Base-by-base conservation (phyloP, 2,329 filamentous ascomycete species). In the Chaetomiaceae sp. region DNA sequence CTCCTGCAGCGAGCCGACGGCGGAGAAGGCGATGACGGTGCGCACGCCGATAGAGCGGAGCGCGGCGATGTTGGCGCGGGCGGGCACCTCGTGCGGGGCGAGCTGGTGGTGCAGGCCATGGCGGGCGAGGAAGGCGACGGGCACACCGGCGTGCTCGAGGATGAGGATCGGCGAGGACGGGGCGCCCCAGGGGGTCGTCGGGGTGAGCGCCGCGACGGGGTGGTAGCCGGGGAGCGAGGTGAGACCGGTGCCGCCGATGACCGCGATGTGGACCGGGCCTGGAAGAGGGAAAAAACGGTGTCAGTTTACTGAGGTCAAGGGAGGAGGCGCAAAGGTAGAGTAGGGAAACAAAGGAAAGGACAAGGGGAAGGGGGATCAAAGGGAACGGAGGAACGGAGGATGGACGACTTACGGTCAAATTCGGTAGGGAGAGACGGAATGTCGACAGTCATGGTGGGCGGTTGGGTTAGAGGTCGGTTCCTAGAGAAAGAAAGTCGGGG, bases 51-150 rank as follows among this genome's bases (percentile, higher is more conserved):
- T 77, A 62, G 82, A 84, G 58, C 93, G 85, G 56, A 99, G 78
- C n/a, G 93, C 93, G n/a, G 93, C 92, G 64, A 99, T 95, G 75
- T 97, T 99, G 70, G 93, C 93, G 57, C 89, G 89, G 59, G 85
- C 82, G 53, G 91, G 90, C n/a, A 99, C 87, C 72, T 99, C 93
- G 66, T 96, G 91, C 0, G 93, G 93, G 5, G 91, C 89, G 60
- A 87, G 78, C 70, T 96, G 81, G 74, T 99, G 93, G 79, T 93
- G 78, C 12, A 83, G 68, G 59, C 93, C 93, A 71, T 99, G 93
- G 39, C 93, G 89, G 56, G 91, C 89, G 60, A 99, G 82, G 76
- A 99, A 99, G 50, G 93, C 93, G 57, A 99, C 81, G 56, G 87
- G 82, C 38, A 85, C 82, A 60, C 86, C 86, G 58, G 82, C 79